Conservation (phyloP, 2,329 filamentous ascomycete genomes). For the Ceratocystis smalleyi region DNA sequence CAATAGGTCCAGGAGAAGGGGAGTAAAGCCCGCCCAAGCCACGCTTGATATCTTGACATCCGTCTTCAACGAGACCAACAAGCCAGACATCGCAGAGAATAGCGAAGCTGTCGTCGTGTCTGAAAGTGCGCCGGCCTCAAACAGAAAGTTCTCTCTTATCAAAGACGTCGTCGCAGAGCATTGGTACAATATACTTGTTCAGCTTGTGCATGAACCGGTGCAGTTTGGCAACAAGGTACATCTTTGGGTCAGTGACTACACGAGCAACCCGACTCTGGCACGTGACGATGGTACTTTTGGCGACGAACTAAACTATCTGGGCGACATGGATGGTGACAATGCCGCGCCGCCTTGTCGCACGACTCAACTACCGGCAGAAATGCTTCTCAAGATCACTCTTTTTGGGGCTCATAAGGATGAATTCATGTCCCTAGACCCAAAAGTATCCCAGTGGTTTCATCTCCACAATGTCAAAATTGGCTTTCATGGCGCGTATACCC, state of each 20-base stretch:
- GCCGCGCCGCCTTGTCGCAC: background rate
- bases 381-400: conserved; percentile 21
- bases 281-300: conserved; percentile 17
- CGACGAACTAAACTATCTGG: conserved; percentile 18
- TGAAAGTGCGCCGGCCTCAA: conserved; percentile 35
- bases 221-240: conserved; percentile 34
- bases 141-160: conserved; percentile 36
- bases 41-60: background rate
- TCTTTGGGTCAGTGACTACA: conserved; percentile 73
- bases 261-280: conserved; percentile 37
- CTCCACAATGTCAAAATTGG: conserved; percentile 6
- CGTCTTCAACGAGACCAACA: background rate
- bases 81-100: background rate
- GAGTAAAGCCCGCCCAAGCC: background rate
- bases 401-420: background rate
- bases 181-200: conserved; percentile 56
- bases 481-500: background rate
- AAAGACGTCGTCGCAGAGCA: conserved; percentile 39
- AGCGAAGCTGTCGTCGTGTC: conserved; percentile 26
- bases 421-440: background rate
- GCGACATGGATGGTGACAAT: background rate
- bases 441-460: conserved; percentile 3
- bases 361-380: conserved; percentile 19
- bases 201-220: conserved; percentile 45
- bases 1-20: background rate